A percentile compares a stretch with the other conserved stretches of the same genome.
Evolutionary conservation across 2,329 filamentous ascomycete species (phyloP).

Genomic region (Didymella lethalis): DNA sequence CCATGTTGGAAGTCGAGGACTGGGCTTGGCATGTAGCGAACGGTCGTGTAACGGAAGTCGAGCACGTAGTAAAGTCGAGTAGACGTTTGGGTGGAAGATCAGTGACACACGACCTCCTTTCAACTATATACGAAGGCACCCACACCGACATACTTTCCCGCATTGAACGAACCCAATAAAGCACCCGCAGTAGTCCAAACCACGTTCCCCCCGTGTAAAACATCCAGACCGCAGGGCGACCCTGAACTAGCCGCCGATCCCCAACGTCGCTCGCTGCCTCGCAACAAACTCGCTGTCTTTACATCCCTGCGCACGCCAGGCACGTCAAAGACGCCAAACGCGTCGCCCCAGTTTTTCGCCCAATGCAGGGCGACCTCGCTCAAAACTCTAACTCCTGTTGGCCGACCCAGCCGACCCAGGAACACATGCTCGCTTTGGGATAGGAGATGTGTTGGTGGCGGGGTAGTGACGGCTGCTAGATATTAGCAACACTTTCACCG

Average conservation of each 20-base stretch:
- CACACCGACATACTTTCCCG: slow-evolving; percentile 20
- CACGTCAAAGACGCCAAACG: slow-evolving; percentile 19
- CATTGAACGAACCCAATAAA: slow-evolving; percentile 24
- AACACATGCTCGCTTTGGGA: slow-evolving; percentile 18
- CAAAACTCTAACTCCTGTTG: slow-evolving; percentile 17
- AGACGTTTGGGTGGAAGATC: slow-evolving; percentile 6
- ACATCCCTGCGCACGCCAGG: slow-evolving; percentile 13
- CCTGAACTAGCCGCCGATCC: slow-evolving; percentile 23
- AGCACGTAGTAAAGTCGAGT: not conserved
- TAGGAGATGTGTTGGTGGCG: slow-evolving; percentile 10
- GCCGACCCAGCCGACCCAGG: slow-evolving; percentile 15
- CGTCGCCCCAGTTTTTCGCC: slow-evolving; percentile 14
- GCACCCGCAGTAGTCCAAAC: slow-evolving; percentile 23
- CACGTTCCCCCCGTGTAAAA: slow-evolving; percentile 21
- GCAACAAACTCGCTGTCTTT: slow-evolving; percentile 10
- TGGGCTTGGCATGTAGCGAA: slow-evolving; percentile 16
- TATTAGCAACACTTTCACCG: slow-evolving; percentile 17
- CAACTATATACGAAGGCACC: slow-evolving; percentile 19
- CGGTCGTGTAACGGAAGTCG: slow-evolving; percentile 1
- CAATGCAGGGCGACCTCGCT: slow-evolving; percentile 6
- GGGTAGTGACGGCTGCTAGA: slow-evolving; percentile 18
- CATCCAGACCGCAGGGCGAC: slow-evolving; percentile 23
- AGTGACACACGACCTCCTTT: slow-evolving; percentile 15
- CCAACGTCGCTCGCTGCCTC: slow-evolving; percentile 15
- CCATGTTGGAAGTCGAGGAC: slow-evolving; percentile 32